Conservation (phyloP, 306 rosid species). For the Crotalaria pallida region DNA sequence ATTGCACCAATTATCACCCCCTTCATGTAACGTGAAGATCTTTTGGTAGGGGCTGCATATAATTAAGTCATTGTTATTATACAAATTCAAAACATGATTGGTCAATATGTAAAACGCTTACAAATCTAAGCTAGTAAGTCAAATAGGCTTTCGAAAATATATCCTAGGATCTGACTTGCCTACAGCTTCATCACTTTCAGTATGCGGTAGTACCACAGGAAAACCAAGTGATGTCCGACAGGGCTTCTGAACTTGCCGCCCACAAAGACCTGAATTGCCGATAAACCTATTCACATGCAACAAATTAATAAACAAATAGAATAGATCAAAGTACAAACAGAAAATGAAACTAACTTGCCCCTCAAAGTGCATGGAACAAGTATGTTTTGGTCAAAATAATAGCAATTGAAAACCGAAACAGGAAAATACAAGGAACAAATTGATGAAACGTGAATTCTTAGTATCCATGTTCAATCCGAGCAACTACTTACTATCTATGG, state of each 20-base stretch:
- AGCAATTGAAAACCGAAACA: not conserved
- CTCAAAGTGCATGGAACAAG: not conserved
- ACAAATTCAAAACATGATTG: not conserved
- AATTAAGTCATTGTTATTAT: constrained; percentile 5
- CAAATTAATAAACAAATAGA: not conserved
- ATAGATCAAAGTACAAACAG: not conserved
- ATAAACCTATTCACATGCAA: constrained; percentile 48
- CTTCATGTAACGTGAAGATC: constrained; percentile 67
- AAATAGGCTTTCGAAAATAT: not conserved
- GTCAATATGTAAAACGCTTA: not conserved
- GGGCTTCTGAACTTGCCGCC: constrained; percentile 77
- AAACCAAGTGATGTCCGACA: constrained; percentile 91
- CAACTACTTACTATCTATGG: not conserved
- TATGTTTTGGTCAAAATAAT: not conserved
- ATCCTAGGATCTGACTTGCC: constrained; percentile 45
- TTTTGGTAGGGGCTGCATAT: constrained; percentile 66
- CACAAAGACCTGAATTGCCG: constrained; percentile 89
- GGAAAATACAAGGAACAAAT: not conserved
- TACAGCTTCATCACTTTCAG: constrained; percentile 77
- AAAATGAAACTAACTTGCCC: constrained; percentile 1
- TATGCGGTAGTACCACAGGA: constrained; percentile 89
- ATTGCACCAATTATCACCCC: constrained; percentile 74
- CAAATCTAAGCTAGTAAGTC: not conserved
- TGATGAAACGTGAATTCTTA: not conserved
- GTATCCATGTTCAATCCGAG: not conserved